Evolutionary conservation across 1,139 yeast species (phyloP).

Genomic region (Magnusiomyces magnusii): DNA sequence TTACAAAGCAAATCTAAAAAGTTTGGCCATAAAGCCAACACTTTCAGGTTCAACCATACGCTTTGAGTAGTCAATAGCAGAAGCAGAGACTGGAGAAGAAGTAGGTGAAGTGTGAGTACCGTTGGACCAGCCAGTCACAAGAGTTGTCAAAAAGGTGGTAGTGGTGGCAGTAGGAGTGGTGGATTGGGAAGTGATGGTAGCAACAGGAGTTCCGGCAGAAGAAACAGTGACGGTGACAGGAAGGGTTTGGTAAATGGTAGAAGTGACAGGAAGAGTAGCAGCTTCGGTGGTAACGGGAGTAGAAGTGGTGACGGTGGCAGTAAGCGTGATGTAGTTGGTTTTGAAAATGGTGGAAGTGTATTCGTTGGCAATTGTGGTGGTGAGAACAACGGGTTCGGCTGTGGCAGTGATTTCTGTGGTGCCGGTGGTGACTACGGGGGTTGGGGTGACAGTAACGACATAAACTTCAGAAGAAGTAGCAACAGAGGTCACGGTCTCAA

Average conservation of each 20-base stretch:
- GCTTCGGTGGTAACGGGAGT: neutral
- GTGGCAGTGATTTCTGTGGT: slow-evolving; percentile 2
- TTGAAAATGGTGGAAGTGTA: neutral
- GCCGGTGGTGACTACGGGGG: slow-evolving; percentile 9
- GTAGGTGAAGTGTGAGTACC: neutral
- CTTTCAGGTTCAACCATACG: neutral
- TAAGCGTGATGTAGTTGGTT: neutral
- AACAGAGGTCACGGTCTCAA: slow-evolving; percentile 8
- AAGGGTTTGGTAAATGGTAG: neutral
- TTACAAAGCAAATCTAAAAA: neutral
- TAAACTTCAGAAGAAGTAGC: slow-evolving; percentile 5
- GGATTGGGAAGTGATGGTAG: neutral
- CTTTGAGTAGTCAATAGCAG: neutral
- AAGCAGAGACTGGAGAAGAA: neutral
- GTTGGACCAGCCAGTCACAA: neutral
- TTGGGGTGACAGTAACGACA: slow-evolving; percentile 8
- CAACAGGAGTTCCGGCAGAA: neutral
- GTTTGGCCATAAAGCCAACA: neutral
- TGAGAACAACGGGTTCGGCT: slow-evolving; percentile 6
- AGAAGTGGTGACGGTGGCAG: neutral
- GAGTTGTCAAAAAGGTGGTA: neutral
- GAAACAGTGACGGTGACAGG: neutral
- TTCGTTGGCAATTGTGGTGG: neutral
- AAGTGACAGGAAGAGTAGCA: neutral
- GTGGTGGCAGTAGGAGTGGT: neutral